phyloP scores from a whole-genome alignment of 2,329 filamentous ascomycete species.

The Hymenoscyphus scutula region DNA sequence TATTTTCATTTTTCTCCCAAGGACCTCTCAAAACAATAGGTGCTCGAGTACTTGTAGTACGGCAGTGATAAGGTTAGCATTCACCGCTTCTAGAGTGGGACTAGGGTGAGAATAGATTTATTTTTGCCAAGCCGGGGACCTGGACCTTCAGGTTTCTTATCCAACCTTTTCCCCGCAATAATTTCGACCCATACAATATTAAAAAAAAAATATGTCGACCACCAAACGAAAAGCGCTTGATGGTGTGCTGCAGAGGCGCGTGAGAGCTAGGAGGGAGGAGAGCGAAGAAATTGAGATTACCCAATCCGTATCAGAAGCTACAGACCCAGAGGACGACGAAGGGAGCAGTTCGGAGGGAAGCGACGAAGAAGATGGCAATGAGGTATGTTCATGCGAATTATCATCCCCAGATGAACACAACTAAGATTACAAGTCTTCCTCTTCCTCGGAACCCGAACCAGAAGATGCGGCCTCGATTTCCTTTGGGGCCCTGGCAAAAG shows the following conservation, averaged over 20 bases:
- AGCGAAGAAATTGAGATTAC: constrained; percentile 36
- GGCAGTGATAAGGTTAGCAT: no score
- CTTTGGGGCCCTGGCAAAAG: constrained; percentile 87
- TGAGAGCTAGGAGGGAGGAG: constrained; percentile 32
- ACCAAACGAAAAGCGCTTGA: constrained; percentile 33
- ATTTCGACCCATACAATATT: background rate
- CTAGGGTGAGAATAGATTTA: constrained; percentile 7
- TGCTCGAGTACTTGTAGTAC: no score
- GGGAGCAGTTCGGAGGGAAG: constrained; percentile 37
- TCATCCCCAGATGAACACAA: background rate
- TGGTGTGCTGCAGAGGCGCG: constrained; percentile 30
- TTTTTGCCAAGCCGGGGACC: background rate
- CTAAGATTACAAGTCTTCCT: constrained; percentile 6
- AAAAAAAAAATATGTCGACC: constrained; percentile 27
- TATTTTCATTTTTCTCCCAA: no score
- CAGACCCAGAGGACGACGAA: constrained; percentile 25
- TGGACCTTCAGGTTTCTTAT: constrained; percentile 5
- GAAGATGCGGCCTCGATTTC: constrained; percentile 60
- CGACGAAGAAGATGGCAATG: constrained; percentile 30
- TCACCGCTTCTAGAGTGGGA: background rate
- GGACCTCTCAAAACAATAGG: no score
- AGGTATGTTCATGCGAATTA: constrained; percentile 13
- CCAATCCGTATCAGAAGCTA: constrained; percentile 26
- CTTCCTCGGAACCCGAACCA: constrained; percentile 20
- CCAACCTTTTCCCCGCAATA: constrained; percentile 6